Evolutionary conservation across 345 rosid genomes (phyloP).

Genomic region (Erodium maritimum): DNA sequence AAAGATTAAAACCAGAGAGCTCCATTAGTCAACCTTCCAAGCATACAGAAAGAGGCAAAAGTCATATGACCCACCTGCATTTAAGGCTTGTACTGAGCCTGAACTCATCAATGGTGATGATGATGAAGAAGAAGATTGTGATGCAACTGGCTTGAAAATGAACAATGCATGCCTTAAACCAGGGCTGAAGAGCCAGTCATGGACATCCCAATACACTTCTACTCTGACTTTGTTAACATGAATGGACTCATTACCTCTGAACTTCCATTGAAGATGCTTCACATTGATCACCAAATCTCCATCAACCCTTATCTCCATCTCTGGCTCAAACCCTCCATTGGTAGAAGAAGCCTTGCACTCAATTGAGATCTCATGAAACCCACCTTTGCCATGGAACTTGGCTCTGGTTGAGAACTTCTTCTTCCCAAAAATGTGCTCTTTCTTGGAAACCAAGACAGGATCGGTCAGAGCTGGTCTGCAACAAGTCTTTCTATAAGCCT

Average conservation of each 20-base stretch:
- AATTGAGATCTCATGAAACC: conserved; percentile 46
- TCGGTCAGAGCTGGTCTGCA: conserved; percentile 60
- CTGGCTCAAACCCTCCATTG: conserved; percentile 31
- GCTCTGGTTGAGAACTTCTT: conserved; percentile 41
- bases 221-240: conserved; percentile 36
- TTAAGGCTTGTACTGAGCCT: conserved; percentile 24
- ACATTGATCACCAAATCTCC: conserved; percentile 46
- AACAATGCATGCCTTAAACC: conserved; percentile 59
- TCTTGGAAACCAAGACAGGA: conserved; percentile 51
- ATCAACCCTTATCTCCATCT: conserved; percentile 56
- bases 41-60: conserved; percentile 58
- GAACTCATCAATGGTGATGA: conserved; percentile 22
- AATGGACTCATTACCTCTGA: conserved; percentile 57
- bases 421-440: conserved; percentile 54
- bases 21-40: conserved; percentile 39
- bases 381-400: conserved; percentile 42
- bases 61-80: conserved; percentile 23
- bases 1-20: neutral
- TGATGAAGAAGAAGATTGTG: conserved; percentile 23
- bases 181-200: conserved; percentile 63
- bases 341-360: conserved; percentile 28
- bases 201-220: conserved; percentile 69
- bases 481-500: conserved; percentile 53
- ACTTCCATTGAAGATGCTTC: conserved; percentile 73
- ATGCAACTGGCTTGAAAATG: conserved; percentile 39